These are phyloP conservation scores for Botryotinia calthae DNA, from an alignment of 2,329 filamentous ascomycete genomes.

Conservation along the genomic window DNA sequence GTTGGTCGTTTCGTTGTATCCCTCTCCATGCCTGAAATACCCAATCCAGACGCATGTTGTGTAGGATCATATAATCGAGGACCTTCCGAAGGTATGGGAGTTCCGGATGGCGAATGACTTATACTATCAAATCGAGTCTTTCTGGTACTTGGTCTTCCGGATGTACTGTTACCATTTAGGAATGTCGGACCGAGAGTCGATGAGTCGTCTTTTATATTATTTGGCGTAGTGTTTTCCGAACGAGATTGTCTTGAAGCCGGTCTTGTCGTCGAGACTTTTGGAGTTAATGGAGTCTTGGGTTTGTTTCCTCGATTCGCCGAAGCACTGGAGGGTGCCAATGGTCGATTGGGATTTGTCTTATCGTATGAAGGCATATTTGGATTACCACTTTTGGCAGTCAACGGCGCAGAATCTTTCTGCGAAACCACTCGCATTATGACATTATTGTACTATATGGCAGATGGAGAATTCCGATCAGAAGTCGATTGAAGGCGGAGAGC, in stretches of 20 bases:
- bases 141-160: conserved; percentile 73
- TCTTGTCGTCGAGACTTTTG: conserved; percentile 50
- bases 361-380: conserved; percentile 47
- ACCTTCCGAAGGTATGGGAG: conserved; percentile 37
- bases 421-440: conserved; percentile 46
- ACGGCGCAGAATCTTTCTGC: conserved; percentile 31
- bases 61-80: conserved; percentile 25
- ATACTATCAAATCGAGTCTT: conserved; percentile 69
- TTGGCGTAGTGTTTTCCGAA: conserved; percentile 30
- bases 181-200: conserved; percentile 54
- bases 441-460: conserved; percentile 39
- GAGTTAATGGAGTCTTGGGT: conserved; percentile 55
- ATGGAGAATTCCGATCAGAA: conserved; percentile 20
- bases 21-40: conserved; percentile 32
- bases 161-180: conserved; percentile 63
- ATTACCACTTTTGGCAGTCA: conserved; percentile 33
- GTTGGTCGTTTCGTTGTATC: conserved; percentile 33
- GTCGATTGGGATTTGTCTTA: conserved; percentile 47
- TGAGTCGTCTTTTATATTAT: conserved; percentile 46
- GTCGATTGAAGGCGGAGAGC: background rate
- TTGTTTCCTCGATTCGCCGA: conserved; percentile 54
- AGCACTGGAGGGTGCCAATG: conserved; percentile 67
- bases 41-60: conserved; percentile 38
- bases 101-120: conserved; percentile 58
- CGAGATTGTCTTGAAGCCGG: conserved; percentile 42